Evolutionary conservation across 352 stramenopile genomes (phyloP).

Genomic region (Pythium brachiatum): DNA sequence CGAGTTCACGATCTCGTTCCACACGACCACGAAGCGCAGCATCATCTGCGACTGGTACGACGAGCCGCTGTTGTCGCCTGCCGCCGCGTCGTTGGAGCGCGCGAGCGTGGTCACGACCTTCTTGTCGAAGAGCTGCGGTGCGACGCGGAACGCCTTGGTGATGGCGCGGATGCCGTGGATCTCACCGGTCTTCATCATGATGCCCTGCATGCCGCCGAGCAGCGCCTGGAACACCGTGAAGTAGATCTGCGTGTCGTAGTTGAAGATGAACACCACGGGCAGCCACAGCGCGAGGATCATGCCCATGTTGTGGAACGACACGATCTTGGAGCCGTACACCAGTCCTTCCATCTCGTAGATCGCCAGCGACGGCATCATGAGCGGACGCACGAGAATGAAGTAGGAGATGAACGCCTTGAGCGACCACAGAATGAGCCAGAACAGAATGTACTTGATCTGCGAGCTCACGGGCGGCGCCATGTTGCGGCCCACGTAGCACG

Average conservation of each 20-base stretch:
- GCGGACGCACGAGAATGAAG: slow-evolving; percentile 36
- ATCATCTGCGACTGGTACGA: slow-evolving; percentile 48
- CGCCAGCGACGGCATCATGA: slow-evolving; percentile 37
- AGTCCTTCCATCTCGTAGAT: slow-evolving; percentile 37
- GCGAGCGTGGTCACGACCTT: slow-evolving; percentile 46
- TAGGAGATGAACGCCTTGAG: slow-evolving; percentile 40
- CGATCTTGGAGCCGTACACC: slow-evolving; percentile 28
- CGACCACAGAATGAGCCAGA: slow-evolving; percentile 36
- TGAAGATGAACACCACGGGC: slow-evolving; percentile 49
- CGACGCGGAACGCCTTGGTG: slow-evolving; percentile 42
- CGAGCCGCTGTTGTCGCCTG: not conserved
- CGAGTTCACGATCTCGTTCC: slow-evolving; percentile 54
- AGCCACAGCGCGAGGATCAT: slow-evolving; percentile 44
- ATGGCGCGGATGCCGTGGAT: slow-evolving; percentile 34
- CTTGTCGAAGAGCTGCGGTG: slow-evolving; percentile 42
- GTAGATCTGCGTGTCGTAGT: slow-evolving; percentile 55
- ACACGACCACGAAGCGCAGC: slow-evolving; percentile 52
- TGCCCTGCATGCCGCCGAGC: slow-evolving; percentile 30
- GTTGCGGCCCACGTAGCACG: slow-evolving; percentile 39
- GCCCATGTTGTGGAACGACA: slow-evolving; percentile 45
- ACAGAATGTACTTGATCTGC: slow-evolving; percentile 35
- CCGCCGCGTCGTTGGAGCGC: slow-evolving; percentile 32
- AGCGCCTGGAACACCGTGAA: slow-evolving; percentile 45
- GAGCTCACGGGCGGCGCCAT: slow-evolving; percentile 32
- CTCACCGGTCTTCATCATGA: slow-evolving; percentile 46